A percentile compares a stretch with the other conserved stretches of the same genome.
phyloP scores from a whole-genome alignment of 2,329 filamentous ascomycete genomes.

The Fusarium sambucinum region DNA sequence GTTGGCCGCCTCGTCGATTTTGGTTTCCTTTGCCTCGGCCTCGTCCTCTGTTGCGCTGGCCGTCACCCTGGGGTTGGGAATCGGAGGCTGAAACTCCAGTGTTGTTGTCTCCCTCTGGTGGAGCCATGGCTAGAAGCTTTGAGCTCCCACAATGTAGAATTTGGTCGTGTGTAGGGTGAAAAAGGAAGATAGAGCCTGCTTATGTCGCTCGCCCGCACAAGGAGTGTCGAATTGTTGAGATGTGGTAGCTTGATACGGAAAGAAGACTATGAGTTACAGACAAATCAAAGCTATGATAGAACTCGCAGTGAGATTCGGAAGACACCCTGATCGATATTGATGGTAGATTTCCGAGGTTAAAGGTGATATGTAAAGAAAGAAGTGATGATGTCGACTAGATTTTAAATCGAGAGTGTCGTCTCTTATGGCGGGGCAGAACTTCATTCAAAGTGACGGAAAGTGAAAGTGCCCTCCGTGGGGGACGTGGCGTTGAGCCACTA shows the following conservation, averaged over 20 bases:
- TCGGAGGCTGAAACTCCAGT: constrained; percentile 33
- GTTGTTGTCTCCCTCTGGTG: constrained; percentile 31
- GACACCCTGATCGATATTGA: not conserved
- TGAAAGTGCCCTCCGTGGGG: constrained; percentile 31
- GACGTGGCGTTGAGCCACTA: constrained; percentile 29
- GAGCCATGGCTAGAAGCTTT: constrained; percentile 32
- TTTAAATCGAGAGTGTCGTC: constrained; percentile 40
- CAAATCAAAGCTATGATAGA: not conserved
- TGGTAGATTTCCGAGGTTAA: not conserved
- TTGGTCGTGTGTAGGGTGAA: constrained; percentile 8
- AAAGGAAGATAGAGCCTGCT: constrained; percentile 2
- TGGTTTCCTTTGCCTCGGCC: constrained; percentile 58
- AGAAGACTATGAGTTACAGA: not conserved
- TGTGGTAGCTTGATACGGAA: not conserved
- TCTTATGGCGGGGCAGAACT: constrained; percentile 45
- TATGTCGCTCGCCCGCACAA: constrained; percentile 26
- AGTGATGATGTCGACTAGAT: constrained; percentile 45
- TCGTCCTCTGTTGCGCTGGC: constrained; percentile 56
- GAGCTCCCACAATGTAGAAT: constrained; percentile 3
- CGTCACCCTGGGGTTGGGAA: constrained; percentile 40
- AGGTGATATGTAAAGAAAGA: constrained; percentile 8
- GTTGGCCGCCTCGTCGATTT: constrained; percentile 53
- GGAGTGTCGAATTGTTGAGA: constrained; percentile 12
- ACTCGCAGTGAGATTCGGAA: not conserved
- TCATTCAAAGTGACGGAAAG: constrained; percentile 19